A percentile compares a stretch with the other conserved stretches of the same genome.
Conservation (phyloP, 23 red algal genomes). For the Pyropia haitanensis region DNA sequence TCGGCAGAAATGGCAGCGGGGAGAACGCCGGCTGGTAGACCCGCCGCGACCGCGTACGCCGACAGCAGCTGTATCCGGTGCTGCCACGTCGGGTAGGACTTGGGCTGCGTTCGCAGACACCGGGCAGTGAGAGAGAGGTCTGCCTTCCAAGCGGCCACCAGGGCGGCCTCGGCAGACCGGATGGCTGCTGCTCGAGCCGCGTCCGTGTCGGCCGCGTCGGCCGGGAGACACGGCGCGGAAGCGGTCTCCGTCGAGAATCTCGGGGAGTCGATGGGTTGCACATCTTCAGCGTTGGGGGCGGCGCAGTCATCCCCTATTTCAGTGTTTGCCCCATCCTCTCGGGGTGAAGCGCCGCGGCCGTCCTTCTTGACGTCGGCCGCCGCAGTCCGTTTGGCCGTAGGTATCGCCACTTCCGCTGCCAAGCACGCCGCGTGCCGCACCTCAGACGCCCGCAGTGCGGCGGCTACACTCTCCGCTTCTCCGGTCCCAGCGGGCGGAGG, state of each 20-base stretch:
- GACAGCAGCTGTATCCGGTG: constrained; percentile 80
- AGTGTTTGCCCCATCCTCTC: no score
- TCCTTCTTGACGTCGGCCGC: no score
- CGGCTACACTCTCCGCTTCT: no score
- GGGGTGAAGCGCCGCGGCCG: no score
- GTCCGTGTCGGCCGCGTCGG: neutral
- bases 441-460: no score
- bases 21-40: constrained; percentile 3
- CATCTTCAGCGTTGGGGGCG: neutral
- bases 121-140: constrained; percentile 51
- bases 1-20: constrained; percentile 27
- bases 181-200: neutral
- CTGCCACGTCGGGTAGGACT: constrained; percentile 92
- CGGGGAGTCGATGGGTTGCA: neutral
- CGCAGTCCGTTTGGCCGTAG: no score
- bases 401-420: no score
- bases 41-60: constrained; percentile 5
- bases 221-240: no score
- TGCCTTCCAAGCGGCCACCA: constrained; percentile 13
- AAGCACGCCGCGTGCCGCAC: no score
- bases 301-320: no score
- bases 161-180: neutral
- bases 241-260: neutral
- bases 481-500: no score
- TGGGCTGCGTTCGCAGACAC: constrained; percentile 72